phyloP scores from a whole-genome alignment of 768 basidiomycete genomes.

The Rubroboletus pulcherrimus region DNA sequence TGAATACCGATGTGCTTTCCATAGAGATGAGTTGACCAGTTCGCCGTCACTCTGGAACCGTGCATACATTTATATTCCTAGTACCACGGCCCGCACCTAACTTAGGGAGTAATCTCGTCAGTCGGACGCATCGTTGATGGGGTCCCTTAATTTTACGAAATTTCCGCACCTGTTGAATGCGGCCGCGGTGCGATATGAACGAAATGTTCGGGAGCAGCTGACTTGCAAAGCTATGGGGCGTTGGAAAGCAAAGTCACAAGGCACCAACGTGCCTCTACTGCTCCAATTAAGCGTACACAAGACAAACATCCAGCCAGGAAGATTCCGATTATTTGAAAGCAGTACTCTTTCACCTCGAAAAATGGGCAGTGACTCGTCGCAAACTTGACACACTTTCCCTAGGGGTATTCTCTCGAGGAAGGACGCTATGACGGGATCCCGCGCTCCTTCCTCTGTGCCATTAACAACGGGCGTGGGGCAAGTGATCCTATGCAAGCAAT shows the following conservation, averaged over 20 bases:
- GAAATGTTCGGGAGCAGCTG: not conserved
- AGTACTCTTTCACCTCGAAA: slow-evolving; percentile 19
- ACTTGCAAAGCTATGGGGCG: not conserved
- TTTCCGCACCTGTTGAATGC: no score
- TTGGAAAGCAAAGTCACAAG: not conserved
- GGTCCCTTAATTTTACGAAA: no score
- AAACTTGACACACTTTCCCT: slow-evolving; percentile 34
- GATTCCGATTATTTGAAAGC: slow-evolving; percentile 13
- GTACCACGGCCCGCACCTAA: no score
- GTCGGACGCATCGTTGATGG: no score
- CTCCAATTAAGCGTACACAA: not conserved
- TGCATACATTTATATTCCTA: no score
- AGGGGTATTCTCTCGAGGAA: slow-evolving; percentile 31
- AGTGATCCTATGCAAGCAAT: slow-evolving; percentile 37
- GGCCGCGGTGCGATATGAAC: no score
- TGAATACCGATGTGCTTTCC: no score
- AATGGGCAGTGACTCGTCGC: slow-evolving; percentile 26
- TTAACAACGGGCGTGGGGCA: slow-evolving; percentile 35
- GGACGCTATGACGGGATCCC: slow-evolving; percentile 31
- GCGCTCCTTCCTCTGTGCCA: slow-evolving; percentile 34
- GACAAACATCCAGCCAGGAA: slow-evolving; percentile 3
- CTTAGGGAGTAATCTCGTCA: no score
- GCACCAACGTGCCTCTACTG: not conserved
- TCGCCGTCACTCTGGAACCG: no score
- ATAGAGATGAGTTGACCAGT: no score